Percentiles rank a stretch among this genome's conserved stretches.
Evolutionary conservation across 345 rosid species (phyloP).

Genomic region (Dovyalis caffra): DNA sequence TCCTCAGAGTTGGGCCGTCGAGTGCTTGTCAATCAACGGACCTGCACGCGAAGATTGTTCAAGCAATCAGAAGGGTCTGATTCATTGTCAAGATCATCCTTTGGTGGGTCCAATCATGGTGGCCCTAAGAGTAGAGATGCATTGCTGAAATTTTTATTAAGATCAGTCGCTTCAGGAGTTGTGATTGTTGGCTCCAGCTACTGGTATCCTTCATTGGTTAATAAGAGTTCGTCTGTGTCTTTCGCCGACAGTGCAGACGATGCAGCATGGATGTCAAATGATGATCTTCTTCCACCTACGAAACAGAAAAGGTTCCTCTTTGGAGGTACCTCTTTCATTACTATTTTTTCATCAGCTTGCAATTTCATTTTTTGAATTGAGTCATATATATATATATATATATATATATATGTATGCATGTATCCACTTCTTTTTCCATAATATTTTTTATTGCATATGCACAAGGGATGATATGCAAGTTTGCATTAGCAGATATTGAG

Average conservation of each 20-base stretch:
- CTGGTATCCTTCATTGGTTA: constrained; percentile 17
- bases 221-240: constrained; percentile 17
- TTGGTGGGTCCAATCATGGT: constrained; percentile 10
- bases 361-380: background rate
- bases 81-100: constrained; percentile 3
- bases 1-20: background rate
- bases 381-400: too few species aligned
- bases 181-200: constrained; percentile 34
- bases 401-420: too few species aligned
- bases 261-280: background rate
- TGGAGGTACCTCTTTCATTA: background rate
- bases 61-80: constrained; percentile 3
- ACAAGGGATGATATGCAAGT: too few species aligned
- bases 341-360: background rate
- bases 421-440: too few species aligned
- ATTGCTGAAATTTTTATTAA: constrained; percentile 2
- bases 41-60: background rate
- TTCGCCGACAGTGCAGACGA: constrained; percentile 29
- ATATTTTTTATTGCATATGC: too few species aligned
- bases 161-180: constrained; percentile 32
- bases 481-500: too few species aligned
- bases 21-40: background rate
- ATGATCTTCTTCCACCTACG: constrained; percentile 19
- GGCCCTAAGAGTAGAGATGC: constrained; percentile 5
- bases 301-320: constrained; percentile 17